These are phyloP conservation scores for Monascus purpureus DNA, from an alignment of 495 filamentous ascomycete genomes.

Conservation along the genomic window DNA sequence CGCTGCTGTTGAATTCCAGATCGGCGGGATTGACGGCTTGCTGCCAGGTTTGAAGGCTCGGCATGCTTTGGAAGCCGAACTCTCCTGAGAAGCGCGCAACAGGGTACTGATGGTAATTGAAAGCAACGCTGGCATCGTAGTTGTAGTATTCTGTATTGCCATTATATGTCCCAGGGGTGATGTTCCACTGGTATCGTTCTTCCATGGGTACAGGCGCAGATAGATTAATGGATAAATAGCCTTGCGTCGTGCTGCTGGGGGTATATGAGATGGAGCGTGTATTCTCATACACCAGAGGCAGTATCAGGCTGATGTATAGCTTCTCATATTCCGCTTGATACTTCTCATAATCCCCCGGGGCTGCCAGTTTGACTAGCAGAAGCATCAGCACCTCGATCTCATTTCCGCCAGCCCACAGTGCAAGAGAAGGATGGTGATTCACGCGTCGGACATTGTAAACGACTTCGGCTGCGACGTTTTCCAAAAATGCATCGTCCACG, in stretches of 20 bases:
- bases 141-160: constrained; percentile 60
- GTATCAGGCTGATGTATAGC: constrained; percentile 45
- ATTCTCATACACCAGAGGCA: constrained; percentile 50
- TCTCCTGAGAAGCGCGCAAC: constrained; percentile 53
- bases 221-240: constrained; percentile 44
- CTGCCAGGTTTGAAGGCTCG: constrained; percentile 46
- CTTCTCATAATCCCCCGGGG: constrained; percentile 30
- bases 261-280: constrained; percentile 52
- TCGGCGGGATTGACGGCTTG: constrained; percentile 37
- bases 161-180: constrained; percentile 41
- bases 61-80: constrained; percentile 57
- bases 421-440: constrained; percentile 56
- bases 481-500: constrained; percentile 38
- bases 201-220: constrained; percentile 42
- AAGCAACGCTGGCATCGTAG: constrained; percentile 41
- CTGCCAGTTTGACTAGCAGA: constrained; percentile 22
- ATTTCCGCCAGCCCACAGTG: constrained; percentile 54
- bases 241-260: constrained; percentile 53
- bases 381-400: constrained; percentile 49
- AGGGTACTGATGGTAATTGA: constrained; percentile 42
- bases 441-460: constrained; percentile 48
- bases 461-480: constrained; percentile 43
- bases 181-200: constrained; percentile 48
- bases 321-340: constrained; percentile 45
- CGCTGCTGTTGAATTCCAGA: constrained; percentile 46